Base-by-base conservation (phyloP, 2,329 filamentous ascomycete species). In the Xylaria digitata region DNA sequence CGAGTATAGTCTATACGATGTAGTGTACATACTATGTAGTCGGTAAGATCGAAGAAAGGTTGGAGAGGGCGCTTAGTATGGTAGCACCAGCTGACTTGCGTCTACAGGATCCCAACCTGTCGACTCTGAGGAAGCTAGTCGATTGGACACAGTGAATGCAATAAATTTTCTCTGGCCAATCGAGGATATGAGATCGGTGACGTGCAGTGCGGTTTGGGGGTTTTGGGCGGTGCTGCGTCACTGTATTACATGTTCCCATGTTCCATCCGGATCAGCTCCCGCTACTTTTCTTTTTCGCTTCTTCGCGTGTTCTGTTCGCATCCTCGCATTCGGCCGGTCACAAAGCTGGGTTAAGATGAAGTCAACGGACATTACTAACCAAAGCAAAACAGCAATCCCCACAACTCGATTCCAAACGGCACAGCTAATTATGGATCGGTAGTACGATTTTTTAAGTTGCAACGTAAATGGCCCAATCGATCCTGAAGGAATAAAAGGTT, bases 51-150 rank as follows among this genome's bases (percentile, higher is more conserved):
- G 40, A 54, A 49, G 9, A 34, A 34, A n/a, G 19, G 40, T 23
- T 13, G 50, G 37, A 61, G 59, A 43, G 8, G 52, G 50, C 48
- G 57, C 48, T 53, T 61, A 43, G 15, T 53, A 30, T n/a, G 21
- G 57, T 50, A 52, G 57, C 46, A 52, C 21, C 30, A 8, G 45
- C 57, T 60, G 57, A 60, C 57, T 50, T 60, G 46, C 57, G 42
- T 52, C 21, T 46, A n/a, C 6, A 49, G 30, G 46, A 34, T 42
- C 43, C 34, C 57, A 19, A 42, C 57, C 48, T 34, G 19, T 21
- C 13, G 9, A 6, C 4, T n/a, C 17, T 48, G n/a, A 6, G 21
- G 11, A 52, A 42, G 4, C 4, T 11, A 43, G 46, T 49, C 40
- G 37, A 60, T 60, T 60, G 56, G 56, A 42, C 57, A 32, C 23